Evolutionary conservation across 345 rosid genomes (phyloP), one percentile per base, ranked within the genome.

Genomic region (Isatis tinctoria): DNA sequence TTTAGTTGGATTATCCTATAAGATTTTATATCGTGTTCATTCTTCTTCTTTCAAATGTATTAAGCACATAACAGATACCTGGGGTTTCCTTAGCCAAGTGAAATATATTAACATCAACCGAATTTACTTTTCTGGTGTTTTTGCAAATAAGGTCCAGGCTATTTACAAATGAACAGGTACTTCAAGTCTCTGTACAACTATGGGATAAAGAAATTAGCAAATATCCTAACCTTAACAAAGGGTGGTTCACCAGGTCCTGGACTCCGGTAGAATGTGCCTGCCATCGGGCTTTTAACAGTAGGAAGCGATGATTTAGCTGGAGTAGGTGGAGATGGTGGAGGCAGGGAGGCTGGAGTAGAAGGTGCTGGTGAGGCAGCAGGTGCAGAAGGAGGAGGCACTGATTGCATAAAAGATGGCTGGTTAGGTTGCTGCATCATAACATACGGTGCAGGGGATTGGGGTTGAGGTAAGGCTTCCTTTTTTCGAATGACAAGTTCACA

Each of bases 241-340:
- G 87, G 84, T 26, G 89, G 91, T 83, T 87, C 96, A 37, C 92
- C 84, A 10, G 98, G 98, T 33, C 16, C 94, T 2, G 96, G 72
- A 82, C 91, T 80, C 67, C 92, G 81, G 79, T 92, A 92, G 80
- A 92, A 87, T 60, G 95, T 92, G 60, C 98, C 98, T 2, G 95
- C 90, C 98, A 92, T 92, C 14, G 98, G 96, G 67, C 92, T 88
- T 79, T 86, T 87, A 52, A 92, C 83, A 74, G 95, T 79, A 14
- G 90, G 96, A 82, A 65, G 87, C 2, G 85, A 88, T 57, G 95
- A 85, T 67, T 87, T 87, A 14, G 85, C 56, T 5, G 85, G 60
- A 77, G 81, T 73, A 16, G 82, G 80, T 67, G 91, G 73, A 54
- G 85, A 53, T 35, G 86, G 72, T 41, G 87, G 18, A 58, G 86